Evolutionary conservation across 805 yeast species (phyloP), one percentile per base, ranked within the genome.

Genomic region (Tetrapisispora taiwanensis): DNA sequence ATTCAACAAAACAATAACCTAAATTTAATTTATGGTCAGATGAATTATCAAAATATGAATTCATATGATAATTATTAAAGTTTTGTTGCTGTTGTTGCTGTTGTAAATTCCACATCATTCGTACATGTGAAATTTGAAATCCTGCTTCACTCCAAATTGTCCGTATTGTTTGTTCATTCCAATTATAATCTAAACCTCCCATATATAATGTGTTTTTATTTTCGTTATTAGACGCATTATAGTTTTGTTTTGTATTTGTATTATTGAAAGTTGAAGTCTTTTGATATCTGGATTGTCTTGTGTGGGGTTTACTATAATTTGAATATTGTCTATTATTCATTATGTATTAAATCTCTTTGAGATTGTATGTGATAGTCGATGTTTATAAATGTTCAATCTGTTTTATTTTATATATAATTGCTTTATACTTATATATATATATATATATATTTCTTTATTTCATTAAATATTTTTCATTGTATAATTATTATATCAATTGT

Each of bases 131-230:
- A 13, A 65, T 57, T 19, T 68, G 68, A 50, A 81, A 85, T n/a
- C 92, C 87, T 12, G 81, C 64, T 20, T 72, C 55, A 4, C 72
- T 60, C 96, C 95, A 88, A 38, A 88, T 74, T 46, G 75, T 74
- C 40, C 70, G 71, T 43, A 89, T 73, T 12, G 74, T 67, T 33
- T 67, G 60, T 58, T 88, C 96, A 48, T 83, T 85, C 88, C 95
- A 84, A 59, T 75, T 69, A 9, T 84, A 84, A 52, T 87, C 95
- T 37, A 88, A 66, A 54, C 86, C 96, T 19, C 96, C 97, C 95
- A 88, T 89, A 83, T 89, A 84, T 41, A 84, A 57, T 44, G 67
- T 71, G 24, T 62, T 43, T 30, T 40, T 46, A 1, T 14, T 18
- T 3, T 37, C 20, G 27, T 17, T 9, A 5, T 26, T 19, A 7